Percentiles rank a stretch among this genome's conserved stretches.
Conservation (phyloP, 768 basidiomycete species). For the Mycena galopus region DNA sequence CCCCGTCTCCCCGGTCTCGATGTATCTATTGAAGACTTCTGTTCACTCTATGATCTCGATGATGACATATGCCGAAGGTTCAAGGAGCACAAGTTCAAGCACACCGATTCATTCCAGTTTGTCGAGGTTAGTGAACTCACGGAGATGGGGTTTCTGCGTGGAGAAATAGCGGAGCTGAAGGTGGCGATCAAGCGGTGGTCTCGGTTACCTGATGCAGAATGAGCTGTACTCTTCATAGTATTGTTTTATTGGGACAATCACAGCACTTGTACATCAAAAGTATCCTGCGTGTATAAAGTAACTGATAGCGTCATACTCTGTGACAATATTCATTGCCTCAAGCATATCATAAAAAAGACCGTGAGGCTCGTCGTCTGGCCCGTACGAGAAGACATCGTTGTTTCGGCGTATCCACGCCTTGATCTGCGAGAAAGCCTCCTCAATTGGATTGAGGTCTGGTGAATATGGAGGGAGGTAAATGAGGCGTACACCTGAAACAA, state of each 20-base stretch:
- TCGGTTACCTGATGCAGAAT: background rate
- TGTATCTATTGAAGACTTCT: constrained; percentile 20
- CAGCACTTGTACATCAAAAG: constrained; percentile 30
- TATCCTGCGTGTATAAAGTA: constrained; percentile 52
- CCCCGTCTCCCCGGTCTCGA: background rate
- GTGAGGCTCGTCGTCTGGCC: too few species aligned
- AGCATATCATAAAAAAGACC: too few species aligned
- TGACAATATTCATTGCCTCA: constrained; percentile 46
- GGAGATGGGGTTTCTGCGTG: constrained; percentile 30
- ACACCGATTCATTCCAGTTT: constrained; percentile 34
- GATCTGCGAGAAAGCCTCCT: constrained; percentile 54
- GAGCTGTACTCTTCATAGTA: too few species aligned
- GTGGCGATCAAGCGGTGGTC: constrained; percentile 1
- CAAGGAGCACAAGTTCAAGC: constrained; percentile 24
- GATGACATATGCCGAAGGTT: constrained; percentile 23
- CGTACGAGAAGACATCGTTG: too few species aligned
- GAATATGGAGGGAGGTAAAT: constrained; percentile 56
- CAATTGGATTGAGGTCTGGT: constrained; percentile 55
- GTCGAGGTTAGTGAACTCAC: constrained; percentile 32
- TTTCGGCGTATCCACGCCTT: too few species aligned
- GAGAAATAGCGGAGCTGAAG: too few species aligned
- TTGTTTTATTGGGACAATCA: too few species aligned
- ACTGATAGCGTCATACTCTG: constrained; percentile 41
- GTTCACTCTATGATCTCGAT: constrained; percentile 8
- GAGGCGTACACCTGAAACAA: too few species aligned